Conservation (phyloP, 768 basidiomycete genomes). For the Tulasnella sp. region DNA sequence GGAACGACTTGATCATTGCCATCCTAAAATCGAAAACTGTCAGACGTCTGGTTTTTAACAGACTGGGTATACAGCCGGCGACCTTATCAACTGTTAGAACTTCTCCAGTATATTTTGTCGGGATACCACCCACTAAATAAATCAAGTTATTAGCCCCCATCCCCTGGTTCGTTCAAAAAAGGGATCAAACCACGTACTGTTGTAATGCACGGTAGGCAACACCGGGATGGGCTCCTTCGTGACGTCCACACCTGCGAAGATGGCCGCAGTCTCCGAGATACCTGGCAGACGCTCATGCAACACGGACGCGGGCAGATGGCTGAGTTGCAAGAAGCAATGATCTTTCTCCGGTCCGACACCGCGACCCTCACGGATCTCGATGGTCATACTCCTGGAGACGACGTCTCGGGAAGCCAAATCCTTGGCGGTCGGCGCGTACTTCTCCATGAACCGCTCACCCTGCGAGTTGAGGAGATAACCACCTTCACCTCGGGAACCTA, state of each 20-base stretch:
- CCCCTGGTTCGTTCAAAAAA: neutral
- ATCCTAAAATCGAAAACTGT: constrained; percentile 38
- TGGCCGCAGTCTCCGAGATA: constrained; percentile 98
- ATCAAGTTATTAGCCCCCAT: constrained; percentile 21
- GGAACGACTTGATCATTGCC: constrained; percentile 93
- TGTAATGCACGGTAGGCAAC: constrained; percentile 96
- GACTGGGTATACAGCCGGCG: no score
- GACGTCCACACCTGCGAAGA: constrained; percentile 97
- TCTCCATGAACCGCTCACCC: constrained; percentile 99
- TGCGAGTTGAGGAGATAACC: constrained; percentile 97
- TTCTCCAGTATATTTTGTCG: constrained; percentile 96
- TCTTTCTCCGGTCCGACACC: constrained; percentile 98
- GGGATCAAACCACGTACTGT: constrained; percentile 51
- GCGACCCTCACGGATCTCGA: constrained; percentile 97
- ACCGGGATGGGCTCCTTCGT: constrained; percentile 99
- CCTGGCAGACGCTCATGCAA: constrained; percentile 95
- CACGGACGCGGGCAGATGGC: constrained; percentile 90
- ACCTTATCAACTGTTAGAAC: constrained; percentile 76
- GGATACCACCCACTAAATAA: constrained; percentile 90
- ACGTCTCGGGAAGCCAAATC: constrained; percentile 99
- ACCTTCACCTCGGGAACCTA: constrained; percentile 97
- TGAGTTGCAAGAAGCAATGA: constrained; percentile 92
- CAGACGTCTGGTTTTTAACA: no score
- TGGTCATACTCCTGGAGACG: constrained; percentile 97
- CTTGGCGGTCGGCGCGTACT: constrained; percentile 98